Base-by-base conservation (phyloP, 331 rosid genomes). In the Arachis monticola region DNA sequence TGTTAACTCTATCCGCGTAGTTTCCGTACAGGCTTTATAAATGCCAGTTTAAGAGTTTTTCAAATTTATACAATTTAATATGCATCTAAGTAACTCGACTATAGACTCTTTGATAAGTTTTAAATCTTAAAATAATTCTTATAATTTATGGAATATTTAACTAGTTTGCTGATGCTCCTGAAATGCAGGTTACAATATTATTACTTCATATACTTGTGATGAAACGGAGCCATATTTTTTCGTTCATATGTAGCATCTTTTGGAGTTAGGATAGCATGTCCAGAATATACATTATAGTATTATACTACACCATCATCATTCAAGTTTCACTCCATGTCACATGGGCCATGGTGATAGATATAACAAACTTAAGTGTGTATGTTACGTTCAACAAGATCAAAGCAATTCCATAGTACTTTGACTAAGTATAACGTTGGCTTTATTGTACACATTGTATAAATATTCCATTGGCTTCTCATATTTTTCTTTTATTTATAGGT, bases 351-450 rank as follows among this genome's bases (percentile, higher is more conserved):
- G 27, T 68, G 67, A 27, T 10, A 48, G n/a, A 44, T 50, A 3
- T 10, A 50, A 14, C 27, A 38, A 17, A 32, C 53, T 72, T 17
- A 31, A 60, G 27, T 22, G 27, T 22, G 27, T 22, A 22, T 22
- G 27, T 22, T 22, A 67, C 68, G 67, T 38, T 72, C 44, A 72
- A 63, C 45, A 60, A 40, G 31, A 63, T 63, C 30, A 62, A 58
- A 78, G 68, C 69, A 45, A 67, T 77, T 74, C 72, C 77, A n/a
- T 22, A 10, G 77, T 81, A 85, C 82, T 83, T 79, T 68, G 51
- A 63, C 69, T 45, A 55, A 17, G 22, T 17, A 17, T 17, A 17
- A 17, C 22, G 22, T 17, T 17, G 22, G 22, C 22, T 17, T 17
- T 17, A 17, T 17, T 17, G 22, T 17, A 17, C 22, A 17, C 22